Evolutionary conservation across 2,329 filamentous ascomycete species (phyloP), one percentile per base, ranked within the genome.

Genomic region (Monosporascus sp.): DNA sequence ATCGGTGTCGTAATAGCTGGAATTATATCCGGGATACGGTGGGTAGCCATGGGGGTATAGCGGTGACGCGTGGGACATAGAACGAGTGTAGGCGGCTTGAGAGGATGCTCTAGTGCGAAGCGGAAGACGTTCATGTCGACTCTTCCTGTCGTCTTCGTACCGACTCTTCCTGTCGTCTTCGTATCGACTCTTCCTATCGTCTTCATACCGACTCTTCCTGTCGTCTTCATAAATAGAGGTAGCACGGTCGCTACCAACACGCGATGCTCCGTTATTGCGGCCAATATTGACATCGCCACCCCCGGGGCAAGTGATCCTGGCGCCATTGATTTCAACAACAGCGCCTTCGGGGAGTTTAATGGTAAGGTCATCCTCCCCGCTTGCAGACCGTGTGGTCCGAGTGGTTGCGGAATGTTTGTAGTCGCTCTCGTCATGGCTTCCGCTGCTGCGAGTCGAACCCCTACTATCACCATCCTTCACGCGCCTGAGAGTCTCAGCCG

Each of bases 351-450:
- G 78, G 47, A 86, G 73, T 58, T 81, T 81, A 65, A 86, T 84
- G 17, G 81, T 85, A 52, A 84, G 72, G 55, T 84, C 81, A 38
- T 85, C 81, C 51, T 81, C 77, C 20, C 57, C 65, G 49, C 77
- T 74, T 53, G 74, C 78, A 17, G 78, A 81, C 36, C 79, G 72
- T 4, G 82, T 86, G 9, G 83, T 81, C 41, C 80, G 76, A 14
- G 83, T 85, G 0, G 82, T 83, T 27, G 80, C 80, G 51, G 82
- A 85, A 57, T 80, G 79, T 58, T 76, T 77, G 66, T 79, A 84
- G 52, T 85, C 83, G 67, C 82, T 85, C 53, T 85, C 82, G 60
- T 85, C 83, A 44, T 75, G 81, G 63, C 83, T 85, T 22, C 68
- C 76, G 57, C 76, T 83, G 72, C 78, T 84, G 57, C 77, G 77